phyloP scores from a whole-genome alignment of 148 eudicot genomes.

The Rheum nobile region DNA sequence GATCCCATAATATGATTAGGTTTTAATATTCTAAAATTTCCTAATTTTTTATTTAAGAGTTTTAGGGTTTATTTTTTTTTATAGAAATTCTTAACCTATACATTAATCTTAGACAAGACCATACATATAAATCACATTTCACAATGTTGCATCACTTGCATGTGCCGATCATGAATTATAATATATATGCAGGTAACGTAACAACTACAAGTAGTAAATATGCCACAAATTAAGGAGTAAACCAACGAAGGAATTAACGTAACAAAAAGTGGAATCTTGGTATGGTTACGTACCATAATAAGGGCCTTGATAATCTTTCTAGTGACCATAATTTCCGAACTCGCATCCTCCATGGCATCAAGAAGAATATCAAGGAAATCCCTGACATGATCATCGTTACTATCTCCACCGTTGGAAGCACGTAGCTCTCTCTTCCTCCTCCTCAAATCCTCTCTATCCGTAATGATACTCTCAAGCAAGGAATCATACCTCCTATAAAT shows the following conservation, averaged over 20 bases:
- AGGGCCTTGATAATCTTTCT: slow-evolving; percentile 1
- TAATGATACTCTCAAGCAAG: slow-evolving; percentile 4
- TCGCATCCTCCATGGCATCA: background rate
- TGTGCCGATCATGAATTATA: too few species aligned
- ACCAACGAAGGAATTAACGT: too few species aligned
- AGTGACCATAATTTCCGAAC: background rate
- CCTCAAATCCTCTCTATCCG: slow-evolving; percentile 5
- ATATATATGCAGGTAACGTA: too few species aligned
- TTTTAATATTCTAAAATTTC: too few species aligned
- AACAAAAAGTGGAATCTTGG: background rate
- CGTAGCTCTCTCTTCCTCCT: background rate
- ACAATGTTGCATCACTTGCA: too few species aligned
- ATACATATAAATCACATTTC: too few species aligned
- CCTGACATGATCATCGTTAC: background rate
- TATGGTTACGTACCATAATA: background rate
- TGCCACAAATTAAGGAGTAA: background rate
- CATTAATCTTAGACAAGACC: too few species aligned
- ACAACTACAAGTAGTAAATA: background rate
- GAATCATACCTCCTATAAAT: slow-evolving; percentile 1
- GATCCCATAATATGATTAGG: too few species aligned
- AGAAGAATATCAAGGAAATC: slow-evolving; percentile 1
- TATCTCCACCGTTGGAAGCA: background rate
- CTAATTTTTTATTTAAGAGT: too few species aligned
- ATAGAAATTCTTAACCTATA: too few species aligned
- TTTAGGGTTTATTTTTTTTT: too few species aligned